These are phyloP conservation scores for Trypanosoma platydactyli DNA, from an alignment of 208 protist genomes.

Conservation along the genomic window DNA sequence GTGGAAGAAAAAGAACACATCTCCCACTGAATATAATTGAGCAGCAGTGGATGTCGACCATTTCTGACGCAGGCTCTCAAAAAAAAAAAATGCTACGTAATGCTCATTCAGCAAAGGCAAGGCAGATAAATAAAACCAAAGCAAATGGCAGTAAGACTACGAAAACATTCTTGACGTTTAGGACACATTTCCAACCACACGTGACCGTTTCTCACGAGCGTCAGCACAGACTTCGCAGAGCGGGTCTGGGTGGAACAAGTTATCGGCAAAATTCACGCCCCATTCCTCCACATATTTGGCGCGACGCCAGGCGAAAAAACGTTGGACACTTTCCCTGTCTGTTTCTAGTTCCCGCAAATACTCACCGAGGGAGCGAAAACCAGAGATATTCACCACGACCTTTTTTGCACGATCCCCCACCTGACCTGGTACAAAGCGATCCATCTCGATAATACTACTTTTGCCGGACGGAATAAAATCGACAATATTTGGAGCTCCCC, in stretches of 20 bases:
- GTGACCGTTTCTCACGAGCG: conserved; percentile 2
- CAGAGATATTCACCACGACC: neutral
- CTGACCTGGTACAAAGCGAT: neutral
- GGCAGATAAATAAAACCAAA: too few species aligned
- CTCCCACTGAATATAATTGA: too few species aligned
- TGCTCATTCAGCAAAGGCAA: too few species aligned
- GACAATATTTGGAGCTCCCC: conserved; percentile 42
- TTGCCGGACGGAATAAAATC: conserved; percentile 34
- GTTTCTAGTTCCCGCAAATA: conserved; percentile 5
- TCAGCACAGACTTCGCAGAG: conserved; percentile 4
- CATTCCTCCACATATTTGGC: conserved; percentile 11
- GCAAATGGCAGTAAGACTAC: too few species aligned
- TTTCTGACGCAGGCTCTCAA: too few species aligned
- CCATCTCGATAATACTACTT: conserved; percentile 10
- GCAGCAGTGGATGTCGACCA: too few species aligned
- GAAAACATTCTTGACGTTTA: too few species aligned
- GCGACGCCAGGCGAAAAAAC: conserved; percentile 6
- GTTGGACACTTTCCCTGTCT: conserved; percentile 3
- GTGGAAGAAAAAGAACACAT: too few species aligned
- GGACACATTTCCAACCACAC: too few species aligned
- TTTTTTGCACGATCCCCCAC: neutral
- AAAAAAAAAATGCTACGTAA: too few species aligned
- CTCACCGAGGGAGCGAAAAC: neutral
- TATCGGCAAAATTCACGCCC: conserved; percentile 9
- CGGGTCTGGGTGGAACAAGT: conserved; percentile 14